Conservation (phyloP, 371 early-diverging fungal species). For the Circinella umbellata region DNA sequence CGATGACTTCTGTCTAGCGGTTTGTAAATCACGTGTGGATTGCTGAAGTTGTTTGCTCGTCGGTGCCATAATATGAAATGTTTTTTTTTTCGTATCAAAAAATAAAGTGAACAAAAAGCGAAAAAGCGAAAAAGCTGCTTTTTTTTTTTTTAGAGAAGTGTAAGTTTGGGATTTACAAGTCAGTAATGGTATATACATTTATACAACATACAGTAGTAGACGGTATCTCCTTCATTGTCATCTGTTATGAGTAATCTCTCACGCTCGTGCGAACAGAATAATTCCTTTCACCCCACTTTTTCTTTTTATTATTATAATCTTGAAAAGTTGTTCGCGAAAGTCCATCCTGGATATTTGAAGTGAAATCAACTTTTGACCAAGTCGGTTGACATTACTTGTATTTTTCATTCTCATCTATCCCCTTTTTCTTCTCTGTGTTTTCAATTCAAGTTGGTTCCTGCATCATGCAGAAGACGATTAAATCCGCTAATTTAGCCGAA, state of each 20-base stretch:
- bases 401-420: neutral
- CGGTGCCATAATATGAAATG: slow-evolving; percentile 1
- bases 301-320: neutral
- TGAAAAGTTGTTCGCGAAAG: neutral
- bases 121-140: no score
- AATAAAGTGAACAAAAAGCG: neutral
- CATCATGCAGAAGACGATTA: neutral
- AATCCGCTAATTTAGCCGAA: neutral
- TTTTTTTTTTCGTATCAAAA: neutral
- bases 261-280: slow-evolving; percentile 9
- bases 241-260: slow-evolving; percentile 17
- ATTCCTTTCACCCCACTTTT: neutral
- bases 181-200: no score
- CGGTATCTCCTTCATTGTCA: neutral
- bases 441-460: neutral
- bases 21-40: slow-evolving; percentile 46
- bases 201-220: neutral
- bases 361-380: neutral
- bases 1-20: slow-evolving; percentile 51
- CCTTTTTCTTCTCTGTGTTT: neutral
- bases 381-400: neutral
- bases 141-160: neutral
- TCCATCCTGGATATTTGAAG: neutral
- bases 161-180: no score
- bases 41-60: slow-evolving; percentile 30